Evolutionary conservation across 805 yeast genomes (phyloP), one percentile per base, ranked within the genome.

Genomic region (Monosporozyma yasuniensis): DNA sequence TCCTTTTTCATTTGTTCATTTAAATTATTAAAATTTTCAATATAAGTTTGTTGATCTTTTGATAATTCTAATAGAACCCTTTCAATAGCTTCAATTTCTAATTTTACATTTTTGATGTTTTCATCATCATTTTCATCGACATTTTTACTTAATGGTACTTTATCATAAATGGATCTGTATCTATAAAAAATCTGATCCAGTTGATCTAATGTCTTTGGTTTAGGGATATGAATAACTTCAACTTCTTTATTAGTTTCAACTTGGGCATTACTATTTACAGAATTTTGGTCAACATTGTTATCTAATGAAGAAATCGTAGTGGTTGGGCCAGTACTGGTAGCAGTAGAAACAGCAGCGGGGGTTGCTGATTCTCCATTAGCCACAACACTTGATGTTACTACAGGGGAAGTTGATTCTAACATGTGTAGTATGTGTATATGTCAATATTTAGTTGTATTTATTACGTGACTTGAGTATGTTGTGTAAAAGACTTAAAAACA

Each of bases 61-160:
- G 78, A 73, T 5, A 78, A 65, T 46, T 66, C 55, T 34, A 61
- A 56, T 27, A 79, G 59, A 1, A 69, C 63, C 19, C 65, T 67
- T 52, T 76, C 74, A 25, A 79, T 71, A 1, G 76, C 76, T 6
- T 61, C 55, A 47, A 72, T 71, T 50, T 78, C 83, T 3, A 56
- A 46, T 37, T 53, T 54, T 28, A 32, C 45, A 28, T 42, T 42
- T 28, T 8, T 12, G 43, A 60, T 18, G 21, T 64, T 11, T 54
- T 61, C 37, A 49, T 56, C 9, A 61, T 55, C 39, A 32, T 12
- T n/a, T n/a, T n/a, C 35, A 32, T 32, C 14, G 16, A 2, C 14
- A 14, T 4, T 32, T 12, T 6, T 32, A 28, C 12, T 28, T 2
- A 14, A 14, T 32, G 35, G 16, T 7, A 32, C 35, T 14, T 57